Conservation (phyloP, 108 stramenopile species). For the Poteriospumella lacustris region DNA sequence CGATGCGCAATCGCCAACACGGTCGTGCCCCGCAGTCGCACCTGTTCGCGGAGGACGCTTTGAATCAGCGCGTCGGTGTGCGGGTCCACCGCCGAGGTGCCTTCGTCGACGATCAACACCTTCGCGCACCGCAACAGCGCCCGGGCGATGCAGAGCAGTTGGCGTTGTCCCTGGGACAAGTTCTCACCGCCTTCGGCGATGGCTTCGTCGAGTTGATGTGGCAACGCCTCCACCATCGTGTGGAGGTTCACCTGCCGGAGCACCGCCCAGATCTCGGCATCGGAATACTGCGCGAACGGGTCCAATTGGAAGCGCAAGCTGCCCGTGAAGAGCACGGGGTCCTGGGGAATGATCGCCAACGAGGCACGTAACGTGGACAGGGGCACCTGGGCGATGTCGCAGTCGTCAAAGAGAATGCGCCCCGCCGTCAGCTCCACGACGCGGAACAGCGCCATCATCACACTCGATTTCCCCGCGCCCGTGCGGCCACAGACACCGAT, state of each 20-base stretch:
- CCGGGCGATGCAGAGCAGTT: slow-evolving; percentile 58
- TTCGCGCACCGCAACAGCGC: slow-evolving; percentile 46
- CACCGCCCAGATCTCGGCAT: slow-evolving; percentile 39
- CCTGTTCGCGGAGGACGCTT: slow-evolving; percentile 55
- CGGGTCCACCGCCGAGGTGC: slow-evolving; percentile 50
- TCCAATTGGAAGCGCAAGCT: slow-evolving; percentile 39
- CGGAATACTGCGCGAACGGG: slow-evolving; percentile 32
- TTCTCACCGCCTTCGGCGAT: slow-evolving; percentile 47
- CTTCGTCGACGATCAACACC: slow-evolving; percentile 55
- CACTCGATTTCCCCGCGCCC: slow-evolving; percentile 39
- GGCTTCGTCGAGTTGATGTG: slow-evolving; percentile 30
- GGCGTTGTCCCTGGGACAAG: slow-evolving; percentile 49
- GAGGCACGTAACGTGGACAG: background rate
- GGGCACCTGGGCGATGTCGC: slow-evolving; percentile 14
- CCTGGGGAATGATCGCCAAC: slow-evolving; percentile 45
- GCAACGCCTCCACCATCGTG: background rate
- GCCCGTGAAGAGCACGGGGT: slow-evolving; percentile 43
- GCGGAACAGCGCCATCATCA: slow-evolving; percentile 12
- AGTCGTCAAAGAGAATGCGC: background rate
- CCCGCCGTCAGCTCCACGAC: background rate
- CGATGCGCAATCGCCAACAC: slow-evolving; percentile 89
- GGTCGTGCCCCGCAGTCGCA: slow-evolving; percentile 59
- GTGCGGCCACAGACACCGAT: slow-evolving; percentile 48
- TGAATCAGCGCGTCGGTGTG: slow-evolving; percentile 63
- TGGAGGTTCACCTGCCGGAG: background rate